Evolutionary conservation across 352 stramenopile species (phyloP), one percentile per base, ranked within the genome.

Genomic region (Saprolegnia parasitica): DNA sequence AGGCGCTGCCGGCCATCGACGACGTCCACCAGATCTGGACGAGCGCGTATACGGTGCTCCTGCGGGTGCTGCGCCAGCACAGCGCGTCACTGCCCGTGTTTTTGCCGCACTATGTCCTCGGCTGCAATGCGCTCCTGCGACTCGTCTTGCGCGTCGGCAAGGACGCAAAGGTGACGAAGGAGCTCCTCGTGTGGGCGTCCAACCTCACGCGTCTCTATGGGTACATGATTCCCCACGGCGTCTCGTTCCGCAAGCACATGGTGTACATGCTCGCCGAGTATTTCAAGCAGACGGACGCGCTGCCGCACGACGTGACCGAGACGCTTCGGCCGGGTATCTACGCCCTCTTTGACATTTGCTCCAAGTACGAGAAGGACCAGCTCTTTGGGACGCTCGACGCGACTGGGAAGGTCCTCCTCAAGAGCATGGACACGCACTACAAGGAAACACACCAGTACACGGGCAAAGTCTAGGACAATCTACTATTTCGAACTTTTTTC

Each of bases 381-480:
- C 78, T 95, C 8, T 95, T 88, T 67, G 83, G 80, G 13, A 81
- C 84, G 32, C 78, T 95, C 20, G 86, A 95, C 67, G 79, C 85
- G 16, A 86, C 84, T 1, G 87, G 85, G 76, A 95, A 93, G 72
- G 89, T 85, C 58, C 71, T 95, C 67, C 83, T 95, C 72, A 93
- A 93, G 77, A 84, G 78, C 39, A 75, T 95, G 62, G 87, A 95
- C 71, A 88, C 76, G 16, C 90, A 74, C 67, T 95, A 91, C 82
- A 95, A 93, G 73, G 81, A 91, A 65, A 91, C 81, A 23, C 79
- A 95, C 78, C 84, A 86, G 56, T 95, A 91, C 73, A 85, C 77
- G 18, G 87, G 85, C 75, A 95, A 95, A 73, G 84, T 95, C 23
- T 95, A 89, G 39, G n/a, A n/a, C n/a, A n/a, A n/a, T n/a, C n/a